Percentiles rank a stretch among this genome's conserved stretches.
phyloP scores from a whole-genome alignment of 169 alveolate species.

The Eimeria necatrix region DNA sequence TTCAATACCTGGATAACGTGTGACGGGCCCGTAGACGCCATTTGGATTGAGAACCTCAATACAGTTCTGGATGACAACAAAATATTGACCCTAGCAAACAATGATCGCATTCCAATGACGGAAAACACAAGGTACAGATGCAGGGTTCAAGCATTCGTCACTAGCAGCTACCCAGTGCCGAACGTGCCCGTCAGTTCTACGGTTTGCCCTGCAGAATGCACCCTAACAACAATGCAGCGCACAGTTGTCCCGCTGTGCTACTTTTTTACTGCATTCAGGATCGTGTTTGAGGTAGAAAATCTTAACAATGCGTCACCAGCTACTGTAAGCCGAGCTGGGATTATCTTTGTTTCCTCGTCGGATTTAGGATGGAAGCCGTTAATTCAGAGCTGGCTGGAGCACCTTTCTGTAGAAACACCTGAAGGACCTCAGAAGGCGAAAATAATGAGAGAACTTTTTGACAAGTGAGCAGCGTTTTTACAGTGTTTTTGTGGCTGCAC shows the following conservation, averaged over 20 bases:
- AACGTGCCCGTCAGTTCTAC: not conserved
- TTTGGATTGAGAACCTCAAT: conserved; percentile 98
- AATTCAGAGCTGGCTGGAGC: conserved; percentile 93
- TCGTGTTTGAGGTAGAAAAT: conserved; percentile 96
- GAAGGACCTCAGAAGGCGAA: conserved; percentile 89
- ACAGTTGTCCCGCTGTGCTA: not conserved
- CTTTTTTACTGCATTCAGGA: conserved; percentile 85
- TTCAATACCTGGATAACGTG: conserved; percentile 96
- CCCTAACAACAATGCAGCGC: not conserved
- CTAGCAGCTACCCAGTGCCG: not conserved
- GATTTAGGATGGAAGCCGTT: conserved; percentile 96
- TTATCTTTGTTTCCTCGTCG: conserved; percentile 94
- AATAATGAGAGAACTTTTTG: conserved; percentile 86
- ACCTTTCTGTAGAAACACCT: conserved; percentile 84
- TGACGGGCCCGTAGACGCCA: conserved; percentile 98
- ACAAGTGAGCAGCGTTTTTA: conserved; percentile 84
- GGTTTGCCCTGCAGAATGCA: not conserved
- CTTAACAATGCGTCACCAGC: conserved; percentile 96
- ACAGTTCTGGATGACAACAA: conserved; percentile 98
- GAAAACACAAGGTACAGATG: conserved; percentile 88
- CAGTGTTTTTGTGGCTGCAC: not conserved
- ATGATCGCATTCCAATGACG: conserved; percentile 97
- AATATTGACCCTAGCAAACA: conserved; percentile 95
- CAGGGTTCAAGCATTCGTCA: not conserved
- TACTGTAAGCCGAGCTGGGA: conserved; percentile 97